phyloP scores from a whole-genome alignment of 108 stramenopile genomes.

The Epithemia pelagica region DNA sequence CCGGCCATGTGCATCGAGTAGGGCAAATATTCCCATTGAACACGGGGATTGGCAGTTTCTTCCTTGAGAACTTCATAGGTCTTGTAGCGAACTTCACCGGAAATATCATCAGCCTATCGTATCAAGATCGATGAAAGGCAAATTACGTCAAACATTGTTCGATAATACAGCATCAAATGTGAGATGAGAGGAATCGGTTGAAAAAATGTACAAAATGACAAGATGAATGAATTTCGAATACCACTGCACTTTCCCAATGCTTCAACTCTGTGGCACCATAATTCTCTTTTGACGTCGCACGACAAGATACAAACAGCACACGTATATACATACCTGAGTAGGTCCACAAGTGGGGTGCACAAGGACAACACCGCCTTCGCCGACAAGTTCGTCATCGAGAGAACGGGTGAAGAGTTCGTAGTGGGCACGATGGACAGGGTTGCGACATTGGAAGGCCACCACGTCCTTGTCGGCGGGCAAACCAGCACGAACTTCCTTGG shows the following conservation, averaged over 20 bases:
- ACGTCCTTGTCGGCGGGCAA: constrained; percentile 95
- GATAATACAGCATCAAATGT: neutral
- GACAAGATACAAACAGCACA: too few species aligned
- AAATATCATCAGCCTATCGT: constrained; percentile 84
- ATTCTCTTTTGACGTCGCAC: too few species aligned
- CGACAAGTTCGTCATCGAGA: constrained; percentile 89
- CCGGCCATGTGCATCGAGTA: constrained; percentile 99
- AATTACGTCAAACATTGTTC: neutral
- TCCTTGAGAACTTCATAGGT: constrained; percentile 96
- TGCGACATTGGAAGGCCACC: constrained; percentile 99
- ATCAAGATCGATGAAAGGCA: neutral
- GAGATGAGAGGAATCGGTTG: neutral
- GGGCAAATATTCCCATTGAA: constrained; percentile 95
- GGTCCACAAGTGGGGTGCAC: constrained; percentile 99
- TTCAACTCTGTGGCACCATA: too few species aligned
- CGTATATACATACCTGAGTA: constrained; percentile 82
- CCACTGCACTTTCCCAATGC: too few species aligned
- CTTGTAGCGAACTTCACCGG: constrained; percentile 91
- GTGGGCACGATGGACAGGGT: constrained; percentile 99
- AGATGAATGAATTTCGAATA: too few species aligned
- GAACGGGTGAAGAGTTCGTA: constrained; percentile 99
- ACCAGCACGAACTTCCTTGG: constrained; percentile 88
- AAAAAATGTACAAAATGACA: neutral
- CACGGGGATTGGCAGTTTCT: constrained; percentile 92
- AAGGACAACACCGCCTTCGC: constrained; percentile 87